Evolutionary conservation across 495 filamentous ascomycete species (phyloP).

Genomic region (Eremomyces bilateralis): DNA sequence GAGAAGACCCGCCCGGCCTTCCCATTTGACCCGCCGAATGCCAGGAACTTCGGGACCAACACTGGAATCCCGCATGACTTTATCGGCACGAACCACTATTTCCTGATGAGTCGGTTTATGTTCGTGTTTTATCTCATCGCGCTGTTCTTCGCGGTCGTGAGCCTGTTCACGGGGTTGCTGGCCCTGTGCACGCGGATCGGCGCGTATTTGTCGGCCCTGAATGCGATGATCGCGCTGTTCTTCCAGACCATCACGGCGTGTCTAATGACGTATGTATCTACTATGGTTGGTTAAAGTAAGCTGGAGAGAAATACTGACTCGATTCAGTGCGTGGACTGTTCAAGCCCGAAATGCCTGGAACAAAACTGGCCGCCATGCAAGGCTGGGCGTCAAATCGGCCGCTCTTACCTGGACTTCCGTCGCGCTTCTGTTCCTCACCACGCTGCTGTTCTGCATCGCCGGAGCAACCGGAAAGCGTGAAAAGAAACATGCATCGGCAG

Average conservation of each 20-base stretch:
- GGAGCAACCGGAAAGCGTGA: no score
- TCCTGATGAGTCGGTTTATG: constrained; percentile 42
- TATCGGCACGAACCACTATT: constrained; percentile 37
- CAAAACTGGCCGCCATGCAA: constrained; percentile 30
- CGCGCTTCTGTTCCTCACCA: constrained; percentile 45
- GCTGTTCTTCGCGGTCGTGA: constrained; percentile 38
- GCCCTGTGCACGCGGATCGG: constrained; percentile 39
- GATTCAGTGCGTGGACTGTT: constrained; percentile 47
- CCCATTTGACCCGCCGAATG: constrained; percentile 38
- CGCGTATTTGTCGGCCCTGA: constrained; percentile 33
- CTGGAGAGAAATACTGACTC: constrained; percentile 9
- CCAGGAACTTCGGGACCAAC: constrained; percentile 35
- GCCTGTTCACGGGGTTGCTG: constrained; percentile 38
- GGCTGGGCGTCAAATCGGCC: constrained; percentile 50
- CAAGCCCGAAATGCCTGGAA: constrained; percentile 52
- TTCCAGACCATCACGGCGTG: constrained; percentile 40
- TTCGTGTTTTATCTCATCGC: constrained; percentile 52
- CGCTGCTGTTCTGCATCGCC: constrained; percentile 44
- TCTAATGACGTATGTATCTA: constrained; percentile 45
- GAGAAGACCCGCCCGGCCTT: constrained; percentile 31
- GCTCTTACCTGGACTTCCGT: constrained; percentile 74
- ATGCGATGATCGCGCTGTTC: constrained; percentile 31
- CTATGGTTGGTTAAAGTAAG: not conserved
- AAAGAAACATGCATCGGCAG: no score
- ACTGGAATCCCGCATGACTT: constrained; percentile 32